phyloP scores from a whole-genome alignment of 2,329 filamentous ascomycete species.

The Sporothrix variecibatus region DNA sequence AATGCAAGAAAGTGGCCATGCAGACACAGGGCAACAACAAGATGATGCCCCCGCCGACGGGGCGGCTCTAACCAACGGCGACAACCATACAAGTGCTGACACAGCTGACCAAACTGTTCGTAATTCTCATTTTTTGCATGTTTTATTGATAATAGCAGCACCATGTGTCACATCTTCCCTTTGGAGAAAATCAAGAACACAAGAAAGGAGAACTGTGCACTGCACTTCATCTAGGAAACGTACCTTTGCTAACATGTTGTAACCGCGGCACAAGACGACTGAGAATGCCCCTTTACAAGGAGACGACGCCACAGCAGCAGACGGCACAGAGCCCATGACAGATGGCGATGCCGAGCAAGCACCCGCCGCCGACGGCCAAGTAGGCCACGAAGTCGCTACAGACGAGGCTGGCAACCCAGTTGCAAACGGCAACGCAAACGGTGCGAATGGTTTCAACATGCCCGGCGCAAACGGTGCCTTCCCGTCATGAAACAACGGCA shows the following conservation, averaged over 20 bases:
- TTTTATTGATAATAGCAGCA: not conserved
- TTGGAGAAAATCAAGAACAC: not conserved
- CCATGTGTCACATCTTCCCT: not conserved
- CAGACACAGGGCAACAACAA: constrained; percentile 23
- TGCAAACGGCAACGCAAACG: constrained; percentile 19
- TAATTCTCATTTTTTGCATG: constrained; percentile 22
- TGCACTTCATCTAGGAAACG: not conserved
- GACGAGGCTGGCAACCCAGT: constrained; percentile 32
- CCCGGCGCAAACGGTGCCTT: not conserved
- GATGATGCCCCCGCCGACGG: not conserved
- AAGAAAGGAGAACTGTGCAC: not conserved
- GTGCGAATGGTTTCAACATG: constrained; percentile 31
- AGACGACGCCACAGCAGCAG: constrained; percentile 30
- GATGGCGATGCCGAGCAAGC: constrained; percentile 35
- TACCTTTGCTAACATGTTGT: constrained; percentile 27
- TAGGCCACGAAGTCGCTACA: constrained; percentile 33
- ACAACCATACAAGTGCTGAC: constrained; percentile 21
- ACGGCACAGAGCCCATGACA: constrained; percentile 32
- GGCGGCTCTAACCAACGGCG: constrained; percentile 11
- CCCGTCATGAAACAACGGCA: constrained; percentile 46
- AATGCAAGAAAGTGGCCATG: constrained; percentile 26
- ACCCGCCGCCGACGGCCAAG: constrained; percentile 36
- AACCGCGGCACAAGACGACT: constrained; percentile 15
- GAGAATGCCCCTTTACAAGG: constrained; percentile 16
- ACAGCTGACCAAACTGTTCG: constrained; percentile 29